Evolutionary conservation across 2,329 filamentous ascomycete genomes (phyloP).

Genomic region (Trichoderma arundinaceum): DNA sequence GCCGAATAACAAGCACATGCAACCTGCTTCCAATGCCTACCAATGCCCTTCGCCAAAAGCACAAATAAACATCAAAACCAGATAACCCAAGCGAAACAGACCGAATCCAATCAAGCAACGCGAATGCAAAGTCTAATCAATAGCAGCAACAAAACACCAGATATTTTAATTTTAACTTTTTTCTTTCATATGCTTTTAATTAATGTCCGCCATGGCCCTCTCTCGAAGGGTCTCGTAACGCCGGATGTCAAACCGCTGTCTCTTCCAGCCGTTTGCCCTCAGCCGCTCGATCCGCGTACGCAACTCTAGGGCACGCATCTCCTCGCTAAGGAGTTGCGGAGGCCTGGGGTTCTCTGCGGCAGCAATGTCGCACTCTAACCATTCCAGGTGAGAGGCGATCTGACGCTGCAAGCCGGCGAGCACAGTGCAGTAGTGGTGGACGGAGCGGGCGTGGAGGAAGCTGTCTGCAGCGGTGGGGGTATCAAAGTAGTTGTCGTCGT

Average conservation of each 20-base stretch:
- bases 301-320: conserved; percentile 50
- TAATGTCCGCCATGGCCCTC: conserved; percentile 57
- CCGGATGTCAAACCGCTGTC: conserved; percentile 59
- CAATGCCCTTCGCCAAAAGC: conserved; percentile 6
- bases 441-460: conserved; percentile 51
- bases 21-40: background rate
- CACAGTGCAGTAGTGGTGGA: conserved; percentile 57
- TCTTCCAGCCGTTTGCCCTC: conserved; percentile 60
- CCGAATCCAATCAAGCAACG: conserved; percentile 12
- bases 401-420: conserved; percentile 56
- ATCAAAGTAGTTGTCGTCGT: conserved; percentile 25
- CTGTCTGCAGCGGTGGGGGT: conserved; percentile 37
- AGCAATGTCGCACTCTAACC: conserved; percentile 50
- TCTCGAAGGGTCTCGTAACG: conserved; percentile 61
- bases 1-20: conserved; percentile 4
- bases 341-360: conserved; percentile 37
- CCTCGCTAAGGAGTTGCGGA: conserved; percentile 40
- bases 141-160: conserved; percentile 7
- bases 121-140: conserved; percentile 5
- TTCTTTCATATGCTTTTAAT: conserved; percentile 11
- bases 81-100: background rate
- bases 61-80: conserved; percentile 1
- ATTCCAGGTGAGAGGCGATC: conserved; percentile 54
- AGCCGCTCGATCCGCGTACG: conserved; percentile 60
- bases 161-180: conserved; percentile 14